A percentile compares a stretch with the other conserved stretches of the same genome.
Conservation (phyloP, 2,329 filamentous ascomycete species). For the Aspergillus tubingensis region DNA sequence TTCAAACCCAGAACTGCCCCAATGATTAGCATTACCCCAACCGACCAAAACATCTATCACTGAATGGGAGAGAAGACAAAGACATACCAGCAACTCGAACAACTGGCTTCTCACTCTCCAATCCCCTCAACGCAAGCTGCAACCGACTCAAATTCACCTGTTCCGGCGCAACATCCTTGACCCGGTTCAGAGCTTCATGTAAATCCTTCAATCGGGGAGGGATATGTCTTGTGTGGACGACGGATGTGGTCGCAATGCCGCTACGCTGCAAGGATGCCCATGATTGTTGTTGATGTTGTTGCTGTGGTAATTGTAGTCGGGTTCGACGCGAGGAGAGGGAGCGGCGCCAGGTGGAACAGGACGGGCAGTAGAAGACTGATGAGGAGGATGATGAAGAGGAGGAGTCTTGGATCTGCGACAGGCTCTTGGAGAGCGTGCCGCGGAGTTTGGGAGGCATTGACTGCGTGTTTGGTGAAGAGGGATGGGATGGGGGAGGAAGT, state of each 20-base stretch:
- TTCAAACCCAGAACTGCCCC: conserved; percentile 53
- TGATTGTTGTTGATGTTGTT: conserved; percentile 11
- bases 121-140: conserved; percentile 59
- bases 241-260: conserved; percentile 42
- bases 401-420: conserved; percentile 30
- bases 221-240: conserved; percentile 57
- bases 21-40: conserved; percentile 1
- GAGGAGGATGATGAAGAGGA: conserved; percentile 33
- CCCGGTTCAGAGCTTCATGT: conserved; percentile 54
- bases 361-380: conserved; percentile 42
- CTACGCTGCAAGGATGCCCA: conserved; percentile 7
- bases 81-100: conserved; percentile 57
- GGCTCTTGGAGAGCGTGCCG: conserved; percentile 37
- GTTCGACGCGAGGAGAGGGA: conserved; percentile 32
- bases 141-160: conserved; percentile 62
- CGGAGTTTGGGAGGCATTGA: conserved; percentile 45
- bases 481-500: conserved; percentile 13
- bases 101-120: conserved; percentile 57
- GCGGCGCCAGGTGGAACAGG: conserved; percentile 42
- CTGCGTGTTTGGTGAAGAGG: conserved; percentile 1
- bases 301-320: not conserved
- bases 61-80: not conserved
- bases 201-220: conserved; percentile 55
- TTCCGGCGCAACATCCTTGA: conserved; percentile 55
- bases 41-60: not conserved